phyloP scores from a whole-genome alignment of 257 asterid species.

The Lantana camara region DNA sequence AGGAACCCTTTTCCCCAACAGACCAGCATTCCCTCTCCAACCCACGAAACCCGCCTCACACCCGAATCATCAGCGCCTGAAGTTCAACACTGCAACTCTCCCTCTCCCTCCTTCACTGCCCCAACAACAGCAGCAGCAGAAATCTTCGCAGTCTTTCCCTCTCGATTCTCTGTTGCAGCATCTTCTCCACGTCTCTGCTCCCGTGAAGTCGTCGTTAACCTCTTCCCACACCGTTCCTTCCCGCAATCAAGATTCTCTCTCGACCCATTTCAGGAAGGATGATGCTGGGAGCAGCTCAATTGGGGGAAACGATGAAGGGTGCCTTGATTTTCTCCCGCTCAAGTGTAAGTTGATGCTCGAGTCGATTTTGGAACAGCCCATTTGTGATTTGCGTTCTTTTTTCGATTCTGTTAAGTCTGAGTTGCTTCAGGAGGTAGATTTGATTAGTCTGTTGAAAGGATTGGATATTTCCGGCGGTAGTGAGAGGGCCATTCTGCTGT shows the following conservation, averaged over 20 bases:
- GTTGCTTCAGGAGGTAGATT: conserved; percentile 62
- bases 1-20: conserved; percentile 73
- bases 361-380: conserved; percentile 61
- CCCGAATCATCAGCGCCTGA: conserved; percentile 50
- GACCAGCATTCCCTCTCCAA: conserved; percentile 69
- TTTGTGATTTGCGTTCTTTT: conserved; percentile 50
- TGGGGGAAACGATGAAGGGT: conserved; percentile 33
- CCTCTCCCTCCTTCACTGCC: conserved; percentile 72
- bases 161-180: conserved; percentile 84
- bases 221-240: conserved; percentile 42
- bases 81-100: conserved; percentile 52
- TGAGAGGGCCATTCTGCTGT: conserved; percentile 74
- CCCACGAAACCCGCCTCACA: conserved; percentile 55
- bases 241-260: conserved; percentile 35
- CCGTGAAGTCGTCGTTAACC: conserved; percentile 40
- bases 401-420: conserved; percentile 63
- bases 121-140: conserved; percentile 39
- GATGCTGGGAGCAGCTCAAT: conserved; percentile 23
- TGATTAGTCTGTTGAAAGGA: conserved; percentile 73
- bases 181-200: conserved; percentile 68
- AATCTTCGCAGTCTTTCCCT: conserved; percentile 52
- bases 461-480: conserved; percentile 65
- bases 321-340: conserved; percentile 72
- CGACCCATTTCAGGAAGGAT: conserved; percentile 41
- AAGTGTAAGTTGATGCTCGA: conserved; percentile 72